Evolutionary conservation across 148 eudicot genomes (phyloP), one percentile per base, ranked within the genome.

Genomic region (Drosera capensis): DNA sequence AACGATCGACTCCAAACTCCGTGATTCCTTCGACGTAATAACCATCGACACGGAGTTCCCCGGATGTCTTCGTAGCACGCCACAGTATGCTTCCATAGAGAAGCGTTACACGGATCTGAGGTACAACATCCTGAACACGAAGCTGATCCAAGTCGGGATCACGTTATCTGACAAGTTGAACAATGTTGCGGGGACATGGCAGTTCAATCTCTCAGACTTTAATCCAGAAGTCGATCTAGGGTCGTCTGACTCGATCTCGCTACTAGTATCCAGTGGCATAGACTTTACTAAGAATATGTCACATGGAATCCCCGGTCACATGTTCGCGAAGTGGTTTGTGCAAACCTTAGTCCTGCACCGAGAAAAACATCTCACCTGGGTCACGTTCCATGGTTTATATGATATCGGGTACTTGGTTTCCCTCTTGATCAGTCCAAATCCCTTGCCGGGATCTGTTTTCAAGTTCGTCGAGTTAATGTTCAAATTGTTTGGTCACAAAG

Each of bases 31-130:
- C n/a, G n/a, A n/a, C n/a, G n/a, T 46, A 28, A 40, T 24, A 24
- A 31, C 49, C 1, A 22, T 45, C 11, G 49, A 45, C 18, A 45
- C 49, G 15, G 49, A 45, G 9, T 45, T 45, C 31, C 49, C 49
- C 2, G 49, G 49, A 12, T n/a, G 23, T 15, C 30, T 45, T 20
- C 9, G 8, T 13, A 3, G 7, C 1, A 45, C 49, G 1, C 35
- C 49, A 12, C 2, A 31, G 16, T 16, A 45, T 2, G 28, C 49
- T 12, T 11, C 7, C 19, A 20, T 8, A 7, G 34, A 9, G 4
- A 28, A n/a, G 2, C n/a, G 14, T 7, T 45, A 45, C 31, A 20
- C 14, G 7, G 49, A 23, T 25, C 18, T 45, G 5, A 45, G 25
- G 15, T 45, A 14, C 0, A 45, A 45, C 30, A 31, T 45, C 19